These are phyloP conservation scores for Patellifolia procumbens DNA, from an alignment of 179 eudicot species.

Conservation along the genomic window DNA sequence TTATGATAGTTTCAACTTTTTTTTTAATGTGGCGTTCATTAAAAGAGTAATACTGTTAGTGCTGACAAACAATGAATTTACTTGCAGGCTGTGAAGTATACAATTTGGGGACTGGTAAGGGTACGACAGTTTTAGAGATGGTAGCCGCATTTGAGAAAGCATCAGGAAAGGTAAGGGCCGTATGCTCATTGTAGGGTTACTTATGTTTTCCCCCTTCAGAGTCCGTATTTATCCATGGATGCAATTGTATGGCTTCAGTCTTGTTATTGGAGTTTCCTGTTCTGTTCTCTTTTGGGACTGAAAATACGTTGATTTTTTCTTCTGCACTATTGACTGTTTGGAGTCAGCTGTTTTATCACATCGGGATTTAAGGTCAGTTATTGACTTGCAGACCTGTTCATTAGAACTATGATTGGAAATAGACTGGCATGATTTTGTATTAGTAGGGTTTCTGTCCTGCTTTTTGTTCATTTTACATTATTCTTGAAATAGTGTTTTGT, in stretches of 20 bases:
- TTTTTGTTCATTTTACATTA: neutral
- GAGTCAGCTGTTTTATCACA: neutral
- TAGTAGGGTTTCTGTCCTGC: neutral
- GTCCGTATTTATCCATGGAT: neutral
- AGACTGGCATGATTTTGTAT: neutral
- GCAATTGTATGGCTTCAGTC: neutral
- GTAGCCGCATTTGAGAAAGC: conserved; percentile 96
- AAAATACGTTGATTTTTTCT: neutral
- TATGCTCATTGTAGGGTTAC: conserved; percentile 2
- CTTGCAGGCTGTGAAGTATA: conserved; percentile 92
- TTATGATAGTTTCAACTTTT: neutral
- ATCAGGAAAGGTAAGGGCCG: conserved; percentile 82
- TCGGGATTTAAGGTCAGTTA: neutral
- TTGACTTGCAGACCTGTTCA: neutral
- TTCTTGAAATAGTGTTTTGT: neutral
- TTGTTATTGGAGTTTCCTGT: neutral
- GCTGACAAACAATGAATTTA: neutral
- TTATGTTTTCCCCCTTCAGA: neutral
- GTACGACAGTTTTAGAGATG: conserved; percentile 96
- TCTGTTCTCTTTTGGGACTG: neutral
- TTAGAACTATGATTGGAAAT: neutral
- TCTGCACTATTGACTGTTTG: neutral
- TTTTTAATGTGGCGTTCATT: no score
- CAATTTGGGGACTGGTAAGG: conserved; percentile 96
- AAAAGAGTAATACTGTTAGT: no score